Evolutionary conservation across 2,329 filamentous ascomycete species (phyloP).

Genomic region (Drechslera avenae): DNA sequence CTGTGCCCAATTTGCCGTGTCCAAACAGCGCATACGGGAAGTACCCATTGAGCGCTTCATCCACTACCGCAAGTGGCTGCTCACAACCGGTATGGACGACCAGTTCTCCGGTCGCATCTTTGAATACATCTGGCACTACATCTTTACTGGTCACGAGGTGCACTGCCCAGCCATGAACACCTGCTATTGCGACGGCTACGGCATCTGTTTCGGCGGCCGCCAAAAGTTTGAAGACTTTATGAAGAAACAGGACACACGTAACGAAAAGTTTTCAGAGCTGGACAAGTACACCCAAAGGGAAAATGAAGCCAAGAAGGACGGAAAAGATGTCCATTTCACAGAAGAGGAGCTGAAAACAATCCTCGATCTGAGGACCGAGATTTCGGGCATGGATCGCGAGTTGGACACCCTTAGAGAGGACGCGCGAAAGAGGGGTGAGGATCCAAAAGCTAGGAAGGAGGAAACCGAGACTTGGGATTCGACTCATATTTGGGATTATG

Average conservation of each 20-base stretch:
- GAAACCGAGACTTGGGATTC: constrained; percentile 45
- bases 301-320: constrained; percentile 40
- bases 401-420: constrained; percentile 37
- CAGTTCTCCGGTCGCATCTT: constrained; percentile 47
- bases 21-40: constrained; percentile 54
- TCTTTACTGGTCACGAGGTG: constrained; percentile 48
- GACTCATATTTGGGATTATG: constrained; percentile 45
- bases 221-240: constrained; percentile 58
- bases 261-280: constrained; percentile 50
- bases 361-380: constrained; percentile 24
- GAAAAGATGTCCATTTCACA: constrained; percentile 26
- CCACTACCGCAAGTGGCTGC: constrained; percentile 60
- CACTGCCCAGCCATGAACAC: constrained; percentile 48
- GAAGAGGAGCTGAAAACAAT: constrained; percentile 29
- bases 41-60: constrained; percentile 58
- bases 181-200: constrained; percentile 68
- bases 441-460: constrained; percentile 35
- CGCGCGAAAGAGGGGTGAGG: constrained; percentile 43
- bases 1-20: constrained; percentile 63
- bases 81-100: constrained; percentile 46
- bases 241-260: constrained; percentile 51
- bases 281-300: constrained; percentile 47
- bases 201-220: constrained; percentile 63
- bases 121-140: constrained; percentile 51
- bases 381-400: constrained; percentile 34